phyloP scores from a whole-genome alignment of 192 early-diverging fungal species.

The Anaeromyces robustus region DNA sequence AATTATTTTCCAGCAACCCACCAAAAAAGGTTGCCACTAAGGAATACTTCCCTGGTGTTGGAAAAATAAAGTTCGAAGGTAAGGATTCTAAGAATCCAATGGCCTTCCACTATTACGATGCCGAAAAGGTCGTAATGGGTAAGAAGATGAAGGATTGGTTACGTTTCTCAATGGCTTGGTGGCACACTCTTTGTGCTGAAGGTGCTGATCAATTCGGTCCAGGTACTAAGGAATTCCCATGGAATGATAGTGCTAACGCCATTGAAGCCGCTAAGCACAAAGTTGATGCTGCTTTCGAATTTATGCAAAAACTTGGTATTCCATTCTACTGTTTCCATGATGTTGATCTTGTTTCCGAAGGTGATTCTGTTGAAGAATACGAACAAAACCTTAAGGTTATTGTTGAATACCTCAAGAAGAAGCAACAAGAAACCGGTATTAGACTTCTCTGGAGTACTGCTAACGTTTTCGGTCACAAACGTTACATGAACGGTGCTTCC shows the following conservation, averaged over 20 bases:
- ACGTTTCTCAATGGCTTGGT: slow-evolving; percentile 11
- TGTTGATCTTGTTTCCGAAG: slow-evolving; percentile 14
- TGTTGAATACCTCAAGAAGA: slow-evolving; percentile 11
- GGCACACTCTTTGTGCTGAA: slow-evolving; percentile 15
- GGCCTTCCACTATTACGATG: slow-evolving; percentile 16
- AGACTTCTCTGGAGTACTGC: slow-evolving; percentile 16
- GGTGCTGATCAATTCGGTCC: slow-evolving; percentile 13
- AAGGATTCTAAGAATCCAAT: slow-evolving; percentile 7
- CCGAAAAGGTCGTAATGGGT: slow-evolving; percentile 10
- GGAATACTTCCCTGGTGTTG: too few relatives aligned
- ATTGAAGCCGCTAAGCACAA: slow-evolving; percentile 7
- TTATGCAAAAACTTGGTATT: slow-evolving; percentile 16
- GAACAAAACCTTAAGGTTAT: slow-evolving; percentile 12
- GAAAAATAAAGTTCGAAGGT: background rate
- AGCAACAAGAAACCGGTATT: slow-evolving; percentile 16
- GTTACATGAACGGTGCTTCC: slow-evolving; percentile 12
- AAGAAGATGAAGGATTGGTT: slow-evolving; percentile 19
- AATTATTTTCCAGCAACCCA: too few relatives aligned
- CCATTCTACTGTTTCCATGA: slow-evolving; percentile 18
- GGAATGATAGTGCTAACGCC: background rate
- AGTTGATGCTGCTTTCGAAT: slow-evolving; percentile 17
- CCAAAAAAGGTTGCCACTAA: too few relatives aligned
- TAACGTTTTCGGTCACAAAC: slow-evolving; percentile 10
- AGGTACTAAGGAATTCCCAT: background rate
- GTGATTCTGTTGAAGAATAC: slow-evolving; percentile 7